Evolutionary conservation across 495 filamentous ascomycete species (phyloP).

Genomic region (Letharia lupina): DNA sequence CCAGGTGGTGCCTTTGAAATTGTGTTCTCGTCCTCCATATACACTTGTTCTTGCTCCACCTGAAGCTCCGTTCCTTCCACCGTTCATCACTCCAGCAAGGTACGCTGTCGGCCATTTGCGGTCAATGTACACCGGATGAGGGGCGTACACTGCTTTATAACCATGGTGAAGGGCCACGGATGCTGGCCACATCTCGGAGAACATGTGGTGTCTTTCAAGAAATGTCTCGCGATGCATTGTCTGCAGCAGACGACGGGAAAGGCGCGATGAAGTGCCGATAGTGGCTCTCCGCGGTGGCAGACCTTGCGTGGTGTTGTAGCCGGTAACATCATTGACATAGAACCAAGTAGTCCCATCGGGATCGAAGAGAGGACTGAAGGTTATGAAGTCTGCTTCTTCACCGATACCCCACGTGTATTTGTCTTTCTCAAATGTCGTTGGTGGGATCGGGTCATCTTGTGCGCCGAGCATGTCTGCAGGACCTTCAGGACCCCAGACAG

Average conservation of each 20-base stretch:
- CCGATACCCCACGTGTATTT: slow-evolving; percentile 81
- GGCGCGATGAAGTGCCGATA: slow-evolving; percentile 77
- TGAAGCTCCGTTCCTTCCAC: slow-evolving; percentile 69
- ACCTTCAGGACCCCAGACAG: slow-evolving; percentile 78
- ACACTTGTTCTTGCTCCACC: slow-evolving; percentile 65
- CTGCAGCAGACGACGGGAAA: slow-evolving; percentile 70
- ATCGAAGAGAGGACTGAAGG: slow-evolving; percentile 89
- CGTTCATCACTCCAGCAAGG: slow-evolving; percentile 76
- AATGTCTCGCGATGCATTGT: slow-evolving; percentile 88
- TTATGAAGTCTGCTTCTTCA: slow-evolving; percentile 89
- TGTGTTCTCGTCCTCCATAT: slow-evolving; percentile 83
- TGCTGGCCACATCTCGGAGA: slow-evolving; percentile 93
- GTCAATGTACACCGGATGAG: slow-evolving; percentile 87
- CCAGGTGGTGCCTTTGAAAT: slow-evolving; percentile 83
- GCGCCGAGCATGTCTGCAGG: slow-evolving; percentile 64
- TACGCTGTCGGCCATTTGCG: slow-evolving; percentile 77
- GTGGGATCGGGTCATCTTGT: slow-evolving; percentile 62
- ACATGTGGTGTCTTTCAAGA: slow-evolving; percentile 75
- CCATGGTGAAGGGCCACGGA: slow-evolving; percentile 85
- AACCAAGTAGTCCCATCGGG: slow-evolving; percentile 83
- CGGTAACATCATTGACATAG: slow-evolving; percentile 79
- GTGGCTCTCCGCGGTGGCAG: slow-evolving; percentile 74
- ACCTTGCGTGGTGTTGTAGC: slow-evolving; percentile 63
- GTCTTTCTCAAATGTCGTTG: slow-evolving; percentile 64
- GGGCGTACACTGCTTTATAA: slow-evolving; percentile 87